phyloP scores from a whole-genome alignment of 2,329 filamentous ascomycete species.

The Pseudocercospora crystallina region DNA sequence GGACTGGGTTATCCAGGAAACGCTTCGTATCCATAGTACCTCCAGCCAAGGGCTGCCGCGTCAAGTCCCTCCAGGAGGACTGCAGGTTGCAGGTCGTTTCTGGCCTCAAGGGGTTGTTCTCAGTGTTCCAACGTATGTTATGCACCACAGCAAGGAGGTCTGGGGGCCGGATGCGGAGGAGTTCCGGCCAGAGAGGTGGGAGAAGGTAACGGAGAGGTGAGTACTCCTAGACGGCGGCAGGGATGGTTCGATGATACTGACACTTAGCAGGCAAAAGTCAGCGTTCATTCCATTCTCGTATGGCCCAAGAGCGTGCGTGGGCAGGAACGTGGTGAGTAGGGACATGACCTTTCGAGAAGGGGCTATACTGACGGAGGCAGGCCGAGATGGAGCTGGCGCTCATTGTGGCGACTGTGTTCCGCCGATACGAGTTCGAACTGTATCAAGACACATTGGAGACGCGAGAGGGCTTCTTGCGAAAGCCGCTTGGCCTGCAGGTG shows the following conservation, averaged over 20 bases:
- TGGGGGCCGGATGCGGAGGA: slow-evolving; percentile 44
- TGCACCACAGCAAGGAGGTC: slow-evolving; percentile 42
- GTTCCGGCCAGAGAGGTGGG: slow-evolving; percentile 43
- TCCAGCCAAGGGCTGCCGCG: slow-evolving; percentile 83
- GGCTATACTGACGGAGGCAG: slow-evolving; percentile 9
- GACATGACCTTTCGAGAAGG: background rate
- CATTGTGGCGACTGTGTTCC: slow-evolving; percentile 39
- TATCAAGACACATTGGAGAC: slow-evolving; percentile 36
- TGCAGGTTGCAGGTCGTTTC: slow-evolving; percentile 64
- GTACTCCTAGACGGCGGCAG: slow-evolving; percentile 1
- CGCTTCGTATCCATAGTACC: slow-evolving; percentile 81
- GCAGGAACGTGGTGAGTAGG: slow-evolving; percentile 38
- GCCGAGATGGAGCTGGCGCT: slow-evolving; percentile 44
- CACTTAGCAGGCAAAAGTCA: slow-evolving; percentile 34
- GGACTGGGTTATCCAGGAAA: slow-evolving; percentile 74
- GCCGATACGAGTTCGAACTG: slow-evolving; percentile 37
- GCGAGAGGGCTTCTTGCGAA: slow-evolving; percentile 37
- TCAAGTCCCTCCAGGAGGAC: slow-evolving; percentile 65
- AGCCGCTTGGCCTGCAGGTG: slow-evolving; percentile 34
- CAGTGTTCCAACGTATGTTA: slow-evolving; percentile 42
- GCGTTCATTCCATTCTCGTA: slow-evolving; percentile 45
- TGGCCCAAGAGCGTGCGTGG: slow-evolving; percentile 45
- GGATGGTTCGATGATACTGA: slow-evolving; percentile 3
- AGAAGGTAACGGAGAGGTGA: slow-evolving; percentile 37
- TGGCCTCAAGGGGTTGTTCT: slow-evolving; percentile 58